Percentiles rank a stretch among this genome's conserved stretches.
Conservation (phyloP, 305 asterid genomes). For the Striga hermonthica region DNA sequence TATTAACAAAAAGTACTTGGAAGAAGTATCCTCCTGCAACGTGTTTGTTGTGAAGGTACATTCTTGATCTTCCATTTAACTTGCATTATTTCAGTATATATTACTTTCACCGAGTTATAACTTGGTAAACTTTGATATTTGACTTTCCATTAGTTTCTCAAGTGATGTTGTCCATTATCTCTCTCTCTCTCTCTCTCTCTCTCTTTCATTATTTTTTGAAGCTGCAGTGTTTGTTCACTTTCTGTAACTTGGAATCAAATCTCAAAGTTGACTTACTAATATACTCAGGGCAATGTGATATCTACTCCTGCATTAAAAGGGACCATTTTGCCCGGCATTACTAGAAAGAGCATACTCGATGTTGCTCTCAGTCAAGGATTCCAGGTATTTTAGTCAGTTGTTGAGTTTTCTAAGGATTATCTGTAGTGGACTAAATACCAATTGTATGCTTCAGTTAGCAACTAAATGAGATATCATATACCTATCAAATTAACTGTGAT, state of each 20-base stretch:
- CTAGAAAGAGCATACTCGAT: conserved; percentile 89
- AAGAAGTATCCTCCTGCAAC: conserved; percentile 96
- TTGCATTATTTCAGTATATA: background rate
- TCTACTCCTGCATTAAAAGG: conserved; percentile 88
- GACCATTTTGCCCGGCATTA: conserved; percentile 94
- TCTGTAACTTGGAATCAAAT: background rate
- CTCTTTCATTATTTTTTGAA: no score
- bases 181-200: no score
- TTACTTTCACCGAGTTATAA: background rate
- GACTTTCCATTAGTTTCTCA: background rate
- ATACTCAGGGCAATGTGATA: conserved; percentile 67
- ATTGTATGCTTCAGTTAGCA: background rate
- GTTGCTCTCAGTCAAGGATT: conserved; percentile 77
- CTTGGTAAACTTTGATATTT: no score
- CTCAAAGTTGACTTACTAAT: conserved; percentile 12
- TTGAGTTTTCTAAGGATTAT: conserved; percentile 19
- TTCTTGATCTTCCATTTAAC: conserved; percentile 6
- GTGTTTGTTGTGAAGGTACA: conserved; percentile 90
- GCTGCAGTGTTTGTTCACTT: background rate
- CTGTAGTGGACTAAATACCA: background rate
- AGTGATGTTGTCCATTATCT: background rate
- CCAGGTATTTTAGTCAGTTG: conserved; percentile 44
- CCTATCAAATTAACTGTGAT: no score
- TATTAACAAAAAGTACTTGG: conserved; percentile 69
- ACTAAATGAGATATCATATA: background rate